Percentiles rank a stretch among this genome's conserved stretches.
These are phyloP conservation scores for Chlamydomonas sp. DNA, from an alignment of 139 green algal genomes.

Conservation along the genomic window DNA sequence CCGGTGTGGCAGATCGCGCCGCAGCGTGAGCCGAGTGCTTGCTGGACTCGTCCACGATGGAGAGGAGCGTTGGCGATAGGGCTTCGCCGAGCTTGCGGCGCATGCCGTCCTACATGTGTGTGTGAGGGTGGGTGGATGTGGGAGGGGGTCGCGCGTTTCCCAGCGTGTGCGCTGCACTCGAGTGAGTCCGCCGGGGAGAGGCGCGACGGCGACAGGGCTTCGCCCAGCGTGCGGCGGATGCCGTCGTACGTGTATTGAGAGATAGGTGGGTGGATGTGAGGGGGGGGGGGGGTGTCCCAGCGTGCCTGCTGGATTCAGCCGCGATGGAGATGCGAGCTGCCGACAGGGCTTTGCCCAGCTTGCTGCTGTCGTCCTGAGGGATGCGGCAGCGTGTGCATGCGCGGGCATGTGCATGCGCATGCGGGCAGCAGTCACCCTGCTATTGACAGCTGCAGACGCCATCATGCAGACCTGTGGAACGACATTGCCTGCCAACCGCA, in stretches of 20 bases:
- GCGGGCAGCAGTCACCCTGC: background rate
- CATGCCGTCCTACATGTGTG: constrained; percentile 36
- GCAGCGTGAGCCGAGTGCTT: constrained; percentile 30
- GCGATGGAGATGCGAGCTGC: background rate
- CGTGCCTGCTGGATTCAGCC: background rate
- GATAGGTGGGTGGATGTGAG: no score
- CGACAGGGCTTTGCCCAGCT: background rate
- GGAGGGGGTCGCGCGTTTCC: background rate
- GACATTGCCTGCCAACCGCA: background rate
- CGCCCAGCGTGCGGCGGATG: no score
- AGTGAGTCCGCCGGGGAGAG: background rate
- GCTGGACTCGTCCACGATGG: constrained; percentile 26
- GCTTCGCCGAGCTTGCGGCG: constrained; percentile 25
- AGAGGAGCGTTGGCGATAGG: constrained; percentile 12
- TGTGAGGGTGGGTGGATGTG: background rate
- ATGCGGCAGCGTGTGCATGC: no score
- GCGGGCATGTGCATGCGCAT: background rate
- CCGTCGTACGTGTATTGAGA: no score
- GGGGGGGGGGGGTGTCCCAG: background rate
- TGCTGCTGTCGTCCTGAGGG: no score
- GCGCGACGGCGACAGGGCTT: background rate
- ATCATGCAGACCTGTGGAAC: background rate
- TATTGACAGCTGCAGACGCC: background rate
- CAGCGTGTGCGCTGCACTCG: background rate
- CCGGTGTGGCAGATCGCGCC: constrained; percentile 6